These are phyloP conservation scores for Avena sativa DNA, from an alignment of 176 grass and related monocot genomes.

Conservation along the genomic window DNA sequence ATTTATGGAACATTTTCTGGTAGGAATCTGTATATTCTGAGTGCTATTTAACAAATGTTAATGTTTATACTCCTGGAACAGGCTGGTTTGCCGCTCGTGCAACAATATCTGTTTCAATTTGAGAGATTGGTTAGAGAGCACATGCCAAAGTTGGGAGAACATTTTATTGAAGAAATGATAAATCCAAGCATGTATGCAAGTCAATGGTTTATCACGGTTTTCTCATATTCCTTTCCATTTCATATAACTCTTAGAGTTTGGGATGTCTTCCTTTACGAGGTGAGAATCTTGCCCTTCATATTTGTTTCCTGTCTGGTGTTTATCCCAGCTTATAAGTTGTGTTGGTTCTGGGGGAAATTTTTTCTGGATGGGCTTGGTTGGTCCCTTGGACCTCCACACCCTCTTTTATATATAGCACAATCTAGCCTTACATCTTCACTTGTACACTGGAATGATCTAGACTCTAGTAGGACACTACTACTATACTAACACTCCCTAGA, in stretches of 20 bases:
- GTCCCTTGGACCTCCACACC: too few relatives aligned
- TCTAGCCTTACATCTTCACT: too few relatives aligned
- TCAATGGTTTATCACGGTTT: constrained; percentile 99
- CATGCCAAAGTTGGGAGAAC: constrained; percentile 84
- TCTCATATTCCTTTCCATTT: constrained; percentile 91
- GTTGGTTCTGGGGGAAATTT: too few relatives aligned
- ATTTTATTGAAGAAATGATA: constrained; percentile 96
- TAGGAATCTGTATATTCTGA: constrained; percentile 19
- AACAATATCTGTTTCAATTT: constrained; percentile 86
- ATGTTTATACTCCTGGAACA: constrained; percentile 53
- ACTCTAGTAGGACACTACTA: too few relatives aligned
- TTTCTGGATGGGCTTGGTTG: too few relatives aligned
- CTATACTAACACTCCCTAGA: too few relatives aligned
- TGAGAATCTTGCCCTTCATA: constrained; percentile 45
- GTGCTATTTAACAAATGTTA: constrained; percentile 37
- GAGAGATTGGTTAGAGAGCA: constrained; percentile 87
- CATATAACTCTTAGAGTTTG: constrained; percentile 86
- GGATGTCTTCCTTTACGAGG: constrained; percentile 98
- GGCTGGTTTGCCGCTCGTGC: constrained; percentile 85
- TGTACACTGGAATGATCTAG: too few relatives aligned
- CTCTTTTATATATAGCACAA: too few relatives aligned
- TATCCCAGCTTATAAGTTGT: background rate
- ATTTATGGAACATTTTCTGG: constrained; percentile 4
- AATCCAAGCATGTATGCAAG: constrained; percentile 98
- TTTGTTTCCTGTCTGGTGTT: background rate